Evolutionary conservation across 208 protist genomes (phyloP).

Genomic region (Leishmania arabica): DNA sequence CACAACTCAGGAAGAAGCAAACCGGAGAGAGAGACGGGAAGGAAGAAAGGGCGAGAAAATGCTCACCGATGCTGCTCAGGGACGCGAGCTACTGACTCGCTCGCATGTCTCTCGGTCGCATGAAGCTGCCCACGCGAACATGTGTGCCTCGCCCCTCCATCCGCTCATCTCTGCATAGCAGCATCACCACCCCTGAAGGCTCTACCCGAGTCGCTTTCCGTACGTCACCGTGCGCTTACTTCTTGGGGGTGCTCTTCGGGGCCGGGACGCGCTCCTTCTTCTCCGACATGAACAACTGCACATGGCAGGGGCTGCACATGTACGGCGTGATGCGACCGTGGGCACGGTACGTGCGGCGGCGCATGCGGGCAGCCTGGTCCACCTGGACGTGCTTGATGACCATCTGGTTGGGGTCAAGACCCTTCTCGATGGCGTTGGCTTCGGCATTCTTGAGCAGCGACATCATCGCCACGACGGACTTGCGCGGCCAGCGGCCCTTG

Average conservation of each 20-base stretch:
- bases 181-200: not conserved
- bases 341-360: constrained; percentile 95
- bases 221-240: constrained; percentile 38
- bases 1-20: not conserved
- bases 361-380: constrained; percentile 88
- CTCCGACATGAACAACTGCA: constrained; percentile 88
- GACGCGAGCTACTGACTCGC: not conserved
- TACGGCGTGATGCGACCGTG: constrained; percentile 95
- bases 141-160: not conserved
- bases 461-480: constrained; percentile 92
- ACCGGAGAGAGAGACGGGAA: not conserved
- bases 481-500: constrained; percentile 94
- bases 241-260: constrained; percentile 76
- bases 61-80: not conserved
- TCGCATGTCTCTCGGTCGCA: not conserved
- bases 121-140: not conserved
- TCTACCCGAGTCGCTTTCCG: not conserved
- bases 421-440: constrained; percentile 92
- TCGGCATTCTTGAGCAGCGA: constrained; percentile 95
- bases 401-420: constrained; percentile 92
- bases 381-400: constrained; percentile 94
- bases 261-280: constrained; percentile 75
- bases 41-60: not conserved
- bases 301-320: constrained; percentile 94
- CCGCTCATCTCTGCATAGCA: not conserved